Evolutionary conservation across 2,329 filamentous ascomycete species (phyloP).

Genomic region (Trichocomaceae sp.): DNA sequence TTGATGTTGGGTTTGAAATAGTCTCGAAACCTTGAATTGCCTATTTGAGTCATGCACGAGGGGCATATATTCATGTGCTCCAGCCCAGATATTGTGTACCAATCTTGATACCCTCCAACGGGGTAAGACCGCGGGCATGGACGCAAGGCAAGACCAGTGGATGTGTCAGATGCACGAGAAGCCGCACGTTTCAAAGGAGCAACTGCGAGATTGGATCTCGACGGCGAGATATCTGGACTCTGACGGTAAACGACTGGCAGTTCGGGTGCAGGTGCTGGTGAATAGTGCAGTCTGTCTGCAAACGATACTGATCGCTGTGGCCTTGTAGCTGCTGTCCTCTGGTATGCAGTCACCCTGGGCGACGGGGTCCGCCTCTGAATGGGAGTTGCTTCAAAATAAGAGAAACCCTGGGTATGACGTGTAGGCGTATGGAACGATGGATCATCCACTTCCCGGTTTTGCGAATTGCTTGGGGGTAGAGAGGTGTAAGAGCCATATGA

Average conservation of each 20-base stretch:
- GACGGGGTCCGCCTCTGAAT: not conserved
- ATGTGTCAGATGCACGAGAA: not conserved
- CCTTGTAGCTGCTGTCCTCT: not conserved
- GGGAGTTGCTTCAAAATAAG: not conserved
- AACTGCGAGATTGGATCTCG: constrained; percentile 4
- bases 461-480: not conserved
- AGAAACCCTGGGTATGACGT: not conserved
- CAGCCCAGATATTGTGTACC: constrained; percentile 68
- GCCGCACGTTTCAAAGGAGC: constrained; percentile 15
- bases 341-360: not conserved
- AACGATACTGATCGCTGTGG: constrained; percentile 12
- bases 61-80: constrained; percentile 75
- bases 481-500: not conserved
- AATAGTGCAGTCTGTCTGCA: constrained; percentile 4
- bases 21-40: constrained; percentile 61
- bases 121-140: constrained; percentile 62
- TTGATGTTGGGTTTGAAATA: constrained; percentile 58
- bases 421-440: not conserved
- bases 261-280: not conserved
- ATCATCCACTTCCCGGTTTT: not conserved
- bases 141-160: constrained; percentile 43
- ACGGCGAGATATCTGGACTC: constrained; percentile 1
- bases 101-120: constrained; percentile 62
- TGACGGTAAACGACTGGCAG: not conserved
- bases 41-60: constrained; percentile 66